Evolutionary conservation across 2,329 filamentous ascomycete genomes (phyloP).

Genomic region (Trichocomaceae sp.): DNA sequence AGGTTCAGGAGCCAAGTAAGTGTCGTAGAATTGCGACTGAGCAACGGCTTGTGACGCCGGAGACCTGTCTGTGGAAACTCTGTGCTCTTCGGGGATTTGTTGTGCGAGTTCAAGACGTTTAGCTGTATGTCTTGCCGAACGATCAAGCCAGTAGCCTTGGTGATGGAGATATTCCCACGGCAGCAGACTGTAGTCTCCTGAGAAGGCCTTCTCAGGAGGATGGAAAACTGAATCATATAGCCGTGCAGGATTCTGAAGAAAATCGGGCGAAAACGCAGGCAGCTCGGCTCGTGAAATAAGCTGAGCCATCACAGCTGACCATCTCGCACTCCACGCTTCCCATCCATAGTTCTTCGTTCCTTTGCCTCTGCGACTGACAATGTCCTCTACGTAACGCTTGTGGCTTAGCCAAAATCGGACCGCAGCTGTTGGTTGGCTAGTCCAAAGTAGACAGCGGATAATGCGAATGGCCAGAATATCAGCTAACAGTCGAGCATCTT

Average conservation of each 20-base stretch:
- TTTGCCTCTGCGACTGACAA: constrained; percentile 75
- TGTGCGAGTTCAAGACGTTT: constrained; percentile 46
- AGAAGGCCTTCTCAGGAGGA: constrained; percentile 46
- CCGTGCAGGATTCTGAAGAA: constrained; percentile 18
- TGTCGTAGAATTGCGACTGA: constrained; percentile 51
- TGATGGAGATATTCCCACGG: constrained; percentile 58
- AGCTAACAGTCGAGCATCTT: constrained; percentile 81
- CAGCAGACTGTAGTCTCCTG: constrained; percentile 43
- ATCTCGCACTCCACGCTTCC: constrained; percentile 84
- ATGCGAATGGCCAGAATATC: constrained; percentile 75
- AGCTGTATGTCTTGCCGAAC: constrained; percentile 48
- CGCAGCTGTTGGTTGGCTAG: constrained; percentile 68
- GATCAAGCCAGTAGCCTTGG: constrained; percentile 55
- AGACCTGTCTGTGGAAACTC: constrained; percentile 48
- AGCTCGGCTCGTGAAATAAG: constrained; percentile 50
- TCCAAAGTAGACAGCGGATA: constrained; percentile 76
- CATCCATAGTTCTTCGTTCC: constrained; percentile 87
- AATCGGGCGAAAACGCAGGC: constrained; percentile 36
- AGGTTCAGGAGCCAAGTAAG: constrained; percentile 54
- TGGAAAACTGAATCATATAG: constrained; percentile 37
- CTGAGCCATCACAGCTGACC: constrained; percentile 57
- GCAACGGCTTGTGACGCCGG: constrained; percentile 50
- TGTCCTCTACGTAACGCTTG: constrained; percentile 63
- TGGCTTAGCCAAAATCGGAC: constrained; percentile 76
- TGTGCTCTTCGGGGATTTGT: constrained; percentile 55